Conservation (phyloP, 225 moss, liverwort and hornwort genomes). For the Bryoerythrophyllum caledonicum region DNA sequence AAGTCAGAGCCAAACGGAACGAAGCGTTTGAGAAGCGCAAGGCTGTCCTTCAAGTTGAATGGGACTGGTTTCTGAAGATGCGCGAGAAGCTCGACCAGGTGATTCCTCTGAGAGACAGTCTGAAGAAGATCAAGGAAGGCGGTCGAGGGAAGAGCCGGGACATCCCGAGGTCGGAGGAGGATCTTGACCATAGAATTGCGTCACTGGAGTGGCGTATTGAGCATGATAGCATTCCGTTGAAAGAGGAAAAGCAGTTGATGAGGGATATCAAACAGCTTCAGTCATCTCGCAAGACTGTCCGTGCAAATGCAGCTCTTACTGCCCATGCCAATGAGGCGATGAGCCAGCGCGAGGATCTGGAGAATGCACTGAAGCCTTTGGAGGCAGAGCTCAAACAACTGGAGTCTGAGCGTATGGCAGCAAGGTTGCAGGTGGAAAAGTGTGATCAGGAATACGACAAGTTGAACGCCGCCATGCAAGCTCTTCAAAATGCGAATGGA, state of each 20-base stretch:
- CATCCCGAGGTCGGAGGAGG: conserved; percentile 63
- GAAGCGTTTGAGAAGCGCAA: conserved; percentile 60
- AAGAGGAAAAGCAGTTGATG: conserved; percentile 75
- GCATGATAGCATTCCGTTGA: conserved; percentile 79
- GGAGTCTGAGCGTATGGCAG: conserved; percentile 40
- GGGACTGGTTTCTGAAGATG: conserved; percentile 43
- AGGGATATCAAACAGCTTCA: conserved; percentile 74
- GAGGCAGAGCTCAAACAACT: conserved; percentile 37
- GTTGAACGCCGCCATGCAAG: conserved; percentile 35
- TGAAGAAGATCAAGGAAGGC: conserved; percentile 49
- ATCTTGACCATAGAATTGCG: conserved; percentile 60
- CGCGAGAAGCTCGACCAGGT: conserved; percentile 46
- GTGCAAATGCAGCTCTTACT: conserved; percentile 54
- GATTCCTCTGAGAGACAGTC: conserved; percentile 44
- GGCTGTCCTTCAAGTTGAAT: conserved; percentile 51
- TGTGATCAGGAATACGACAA: conserved; percentile 46
- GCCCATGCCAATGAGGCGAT: conserved; percentile 48
- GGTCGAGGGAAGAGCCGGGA: conserved; percentile 46
- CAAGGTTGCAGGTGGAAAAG: conserved; percentile 12
- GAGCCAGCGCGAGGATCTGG: conserved; percentile 67
- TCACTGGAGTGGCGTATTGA: conserved; percentile 72
- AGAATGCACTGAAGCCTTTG: conserved; percentile 57
- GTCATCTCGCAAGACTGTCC: conserved; percentile 62
- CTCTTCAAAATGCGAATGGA: conserved; percentile 45
- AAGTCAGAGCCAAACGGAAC: conserved; percentile 48